These are phyloP conservation scores for Starmerella vitae DNA, from an alignment of 805 yeast species.

Conservation along the genomic window DNA sequence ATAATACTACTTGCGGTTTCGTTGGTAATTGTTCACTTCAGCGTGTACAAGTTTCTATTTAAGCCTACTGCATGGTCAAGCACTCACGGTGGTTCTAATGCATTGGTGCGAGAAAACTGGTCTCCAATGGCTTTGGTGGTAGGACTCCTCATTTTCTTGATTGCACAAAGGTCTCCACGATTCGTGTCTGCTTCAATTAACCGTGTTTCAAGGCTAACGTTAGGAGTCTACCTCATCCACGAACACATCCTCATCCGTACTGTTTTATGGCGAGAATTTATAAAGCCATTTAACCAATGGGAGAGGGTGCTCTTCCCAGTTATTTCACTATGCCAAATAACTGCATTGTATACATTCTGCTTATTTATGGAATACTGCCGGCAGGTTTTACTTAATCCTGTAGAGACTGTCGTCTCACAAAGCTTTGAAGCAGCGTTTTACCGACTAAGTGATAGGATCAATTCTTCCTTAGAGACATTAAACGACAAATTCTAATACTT, in stretches of 20 bases:
- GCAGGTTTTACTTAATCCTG: constrained; percentile 3
- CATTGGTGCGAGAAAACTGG: constrained; percentile 10
- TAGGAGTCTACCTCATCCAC: constrained; percentile 14
- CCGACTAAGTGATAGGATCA: neutral
- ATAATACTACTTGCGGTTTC: neutral
- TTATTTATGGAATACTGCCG: constrained; percentile 6
- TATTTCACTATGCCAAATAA: constrained; percentile 5
- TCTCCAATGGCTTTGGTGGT: constrained; percentile 3
- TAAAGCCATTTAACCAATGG: neutral
- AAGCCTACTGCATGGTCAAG: constrained; percentile 1
- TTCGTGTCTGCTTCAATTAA: constrained; percentile 4
- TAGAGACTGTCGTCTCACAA: no score
- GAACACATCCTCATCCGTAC: constrained; percentile 7
- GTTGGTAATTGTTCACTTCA: constrained; percentile 1
- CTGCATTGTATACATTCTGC: constrained; percentile 4
- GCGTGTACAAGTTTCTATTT: constrained; percentile 4
- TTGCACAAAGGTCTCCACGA: neutral
- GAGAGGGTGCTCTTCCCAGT: constrained; percentile 6
- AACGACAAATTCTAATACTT: no score
- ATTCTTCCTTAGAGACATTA: neutral
- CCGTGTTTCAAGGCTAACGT: constrained; percentile 3
- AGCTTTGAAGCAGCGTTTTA: no score
- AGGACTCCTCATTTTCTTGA: constrained; percentile 4
- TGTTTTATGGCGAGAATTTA: constrained; percentile 6
- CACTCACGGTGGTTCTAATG: constrained; percentile 7